phyloP scores from a whole-genome alignment of 140 eudicot species.

The Cichorium intybus region DNA sequence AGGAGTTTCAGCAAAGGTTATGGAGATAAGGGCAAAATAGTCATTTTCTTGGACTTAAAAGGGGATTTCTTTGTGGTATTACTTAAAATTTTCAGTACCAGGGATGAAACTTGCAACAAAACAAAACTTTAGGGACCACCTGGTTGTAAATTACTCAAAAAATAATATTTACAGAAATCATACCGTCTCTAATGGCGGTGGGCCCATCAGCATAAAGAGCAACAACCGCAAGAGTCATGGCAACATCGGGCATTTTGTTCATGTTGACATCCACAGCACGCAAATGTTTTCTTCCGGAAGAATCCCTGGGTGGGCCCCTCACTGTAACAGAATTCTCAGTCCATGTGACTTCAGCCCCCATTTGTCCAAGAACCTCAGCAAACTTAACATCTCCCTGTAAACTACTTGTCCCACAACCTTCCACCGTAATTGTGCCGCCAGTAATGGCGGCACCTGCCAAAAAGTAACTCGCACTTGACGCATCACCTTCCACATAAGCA shows the following conservation, averaged over 20 bases:
- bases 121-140: no score
- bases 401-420: slow-evolving; percentile 91
- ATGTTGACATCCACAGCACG: slow-evolving; percentile 79
- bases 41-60: no score
- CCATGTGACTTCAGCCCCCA: slow-evolving; percentile 94
- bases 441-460: slow-evolving; percentile 87
- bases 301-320: slow-evolving; percentile 68
- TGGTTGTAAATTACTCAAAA: not conserved
- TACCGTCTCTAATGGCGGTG: slow-evolving; percentile 92
- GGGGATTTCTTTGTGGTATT: no score
- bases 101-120: no score
- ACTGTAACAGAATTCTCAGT: slow-evolving; percentile 87
- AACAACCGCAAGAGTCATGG: slow-evolving; percentile 94
- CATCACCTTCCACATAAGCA: slow-evolving; percentile 90
- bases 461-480: slow-evolving; percentile 61
- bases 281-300: slow-evolving; percentile 65
- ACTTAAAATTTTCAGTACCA: no score
- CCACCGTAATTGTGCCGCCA: slow-evolving; percentile 62
- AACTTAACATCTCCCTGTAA: slow-evolving; percentile 93
- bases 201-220: slow-evolving; percentile 89
- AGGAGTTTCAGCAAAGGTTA: no score
- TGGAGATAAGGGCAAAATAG: not conserved
- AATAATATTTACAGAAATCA: not conserved
- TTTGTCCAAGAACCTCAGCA: slow-evolving; percentile 93
- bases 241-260: slow-evolving; percentile 99